A percentile compares a stretch with the other conserved stretches of the same genome.
Evolutionary conservation across 176 grass and related monocot genomes (phyloP).

Genomic region (maize (Zea mays)): DNA sequence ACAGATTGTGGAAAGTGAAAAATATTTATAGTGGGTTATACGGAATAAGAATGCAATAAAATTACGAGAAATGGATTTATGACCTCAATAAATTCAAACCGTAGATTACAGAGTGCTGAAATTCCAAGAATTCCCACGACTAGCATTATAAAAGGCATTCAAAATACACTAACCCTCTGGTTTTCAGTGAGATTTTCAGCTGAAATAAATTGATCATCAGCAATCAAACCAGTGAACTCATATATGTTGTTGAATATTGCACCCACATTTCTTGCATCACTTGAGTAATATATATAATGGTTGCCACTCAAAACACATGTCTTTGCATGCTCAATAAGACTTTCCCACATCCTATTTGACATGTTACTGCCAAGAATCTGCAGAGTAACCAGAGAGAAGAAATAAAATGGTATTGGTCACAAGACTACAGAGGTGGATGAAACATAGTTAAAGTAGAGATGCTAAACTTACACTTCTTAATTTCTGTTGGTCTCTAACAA

Average conservation of each 20-base stretch:
- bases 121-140: neutral
- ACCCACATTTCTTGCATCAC: slow-evolving; percentile 51
- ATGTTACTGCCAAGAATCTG: slow-evolving; percentile 77
- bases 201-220: slow-evolving; percentile 74
- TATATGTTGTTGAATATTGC: slow-evolving; percentile 91
- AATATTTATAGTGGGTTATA: neutral
- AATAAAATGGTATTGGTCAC: slow-evolving; percentile 8
- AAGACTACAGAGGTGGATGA: slow-evolving; percentile 10
- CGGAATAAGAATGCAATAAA: neutral
- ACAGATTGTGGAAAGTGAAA: neutral
- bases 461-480: slow-evolving; percentile 68
- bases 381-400: slow-evolving; percentile 19
- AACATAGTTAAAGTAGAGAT: slow-evolving; percentile 13
- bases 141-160: neutral
- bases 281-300: slow-evolving; percentile 83
- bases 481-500: slow-evolving; percentile 74
- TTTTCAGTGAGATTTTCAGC: slow-evolving; percentile 75
- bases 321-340: slow-evolving; percentile 81
- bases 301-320: slow-evolving; percentile 83
- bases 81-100: slow-evolving; percentile 9
- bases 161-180: slow-evolving; percentile 64
- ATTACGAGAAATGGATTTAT: slow-evolving; percentile 1
- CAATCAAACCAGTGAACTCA: slow-evolving; percentile 79
- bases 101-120: neutral
- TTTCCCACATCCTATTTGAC: slow-evolving; percentile 98